phyloP scores from a whole-genome alignment of 2,329 filamentous ascomycete species.

The Fusarium ambrosium region DNA sequence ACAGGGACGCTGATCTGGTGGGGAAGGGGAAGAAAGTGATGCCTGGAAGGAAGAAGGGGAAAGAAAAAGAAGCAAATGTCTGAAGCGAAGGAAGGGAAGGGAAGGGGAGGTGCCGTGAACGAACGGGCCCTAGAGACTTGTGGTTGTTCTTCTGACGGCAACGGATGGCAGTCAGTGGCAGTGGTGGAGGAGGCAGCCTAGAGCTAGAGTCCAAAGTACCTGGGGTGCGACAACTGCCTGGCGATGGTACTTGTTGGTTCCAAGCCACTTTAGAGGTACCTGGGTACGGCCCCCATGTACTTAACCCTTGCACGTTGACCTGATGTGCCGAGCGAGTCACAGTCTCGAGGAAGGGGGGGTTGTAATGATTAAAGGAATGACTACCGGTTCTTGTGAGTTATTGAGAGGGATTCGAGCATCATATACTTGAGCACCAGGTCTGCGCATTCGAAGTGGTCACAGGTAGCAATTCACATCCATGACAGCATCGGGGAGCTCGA shows the following conservation, averaged over 20 bases:
- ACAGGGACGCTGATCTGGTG: constrained; percentile 18
- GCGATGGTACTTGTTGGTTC: constrained; percentile 32
- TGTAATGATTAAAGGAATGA: constrained; percentile 5
- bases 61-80: constrained; percentile 23
- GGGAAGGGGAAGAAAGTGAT: constrained; percentile 34
- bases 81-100: constrained; percentile 26
- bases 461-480: constrained; percentile 25
- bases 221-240: constrained; percentile 37
- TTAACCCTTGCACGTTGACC: constrained; percentile 9
- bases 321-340: constrained; percentile 24
- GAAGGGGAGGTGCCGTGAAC: constrained; percentile 43
- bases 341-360: constrained; percentile 3
- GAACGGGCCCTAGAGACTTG: constrained; percentile 37
- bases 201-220: constrained; percentile 36
- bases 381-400: neutral
- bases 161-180: no score
- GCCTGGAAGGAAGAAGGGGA: constrained; percentile 33
- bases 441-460: constrained; percentile 35
- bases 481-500: constrained; percentile 31
- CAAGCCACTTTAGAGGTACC: constrained; percentile 33
- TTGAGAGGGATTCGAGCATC: neutral
- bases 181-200: constrained; percentile 37
- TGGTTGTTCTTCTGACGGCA: constrained; percentile 44
- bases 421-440: constrained; percentile 30
- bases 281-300: constrained; percentile 20